Percentiles rank a stretch among this genome's conserved stretches.
phyloP scores from a whole-genome alignment of 2,329 filamentous ascomycete species.

The Diaporthe caulivora region DNA sequence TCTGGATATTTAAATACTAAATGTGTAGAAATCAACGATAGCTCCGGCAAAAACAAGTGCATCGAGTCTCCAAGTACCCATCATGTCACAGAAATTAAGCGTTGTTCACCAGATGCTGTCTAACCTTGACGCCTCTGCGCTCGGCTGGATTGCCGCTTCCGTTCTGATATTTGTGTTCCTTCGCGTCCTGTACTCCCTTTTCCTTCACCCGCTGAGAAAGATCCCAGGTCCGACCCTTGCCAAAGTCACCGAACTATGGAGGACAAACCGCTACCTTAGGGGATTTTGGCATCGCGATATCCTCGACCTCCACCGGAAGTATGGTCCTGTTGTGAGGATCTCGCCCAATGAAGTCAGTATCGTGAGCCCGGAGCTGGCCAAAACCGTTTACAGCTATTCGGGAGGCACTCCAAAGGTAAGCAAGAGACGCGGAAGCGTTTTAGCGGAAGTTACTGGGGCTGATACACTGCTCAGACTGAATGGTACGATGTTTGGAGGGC shows the following conservation, averaged over 20 bases:
- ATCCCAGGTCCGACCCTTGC: background rate
- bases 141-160: background rate
- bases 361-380: background rate
- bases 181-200: background rate
- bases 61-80: background rate
- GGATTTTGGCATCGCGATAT: constrained; percentile 13
- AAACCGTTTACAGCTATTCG: constrained; percentile 5
- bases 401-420: constrained; percentile 8
- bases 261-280: background rate
- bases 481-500: constrained; percentile 6
- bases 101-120: background rate
- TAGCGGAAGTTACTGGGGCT: background rate
- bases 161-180: background rate
- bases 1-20: background rate
- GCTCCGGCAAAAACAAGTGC: background rate
- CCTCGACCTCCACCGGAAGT: background rate
- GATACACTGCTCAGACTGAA: background rate
- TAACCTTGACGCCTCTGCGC: background rate
- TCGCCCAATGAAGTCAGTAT: constrained; percentile 6
- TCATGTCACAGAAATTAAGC: background rate
- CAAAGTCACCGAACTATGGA: background rate
- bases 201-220: background rate
- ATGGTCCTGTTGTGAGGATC: background rate
- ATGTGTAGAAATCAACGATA: background rate
- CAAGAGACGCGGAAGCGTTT: too few species aligned